A percentile compares a stretch with the other conserved stretches of the same genome.
phyloP scores from a whole-genome alignment of 345 rosid genomes.

The Hibiscus trionum region DNA sequence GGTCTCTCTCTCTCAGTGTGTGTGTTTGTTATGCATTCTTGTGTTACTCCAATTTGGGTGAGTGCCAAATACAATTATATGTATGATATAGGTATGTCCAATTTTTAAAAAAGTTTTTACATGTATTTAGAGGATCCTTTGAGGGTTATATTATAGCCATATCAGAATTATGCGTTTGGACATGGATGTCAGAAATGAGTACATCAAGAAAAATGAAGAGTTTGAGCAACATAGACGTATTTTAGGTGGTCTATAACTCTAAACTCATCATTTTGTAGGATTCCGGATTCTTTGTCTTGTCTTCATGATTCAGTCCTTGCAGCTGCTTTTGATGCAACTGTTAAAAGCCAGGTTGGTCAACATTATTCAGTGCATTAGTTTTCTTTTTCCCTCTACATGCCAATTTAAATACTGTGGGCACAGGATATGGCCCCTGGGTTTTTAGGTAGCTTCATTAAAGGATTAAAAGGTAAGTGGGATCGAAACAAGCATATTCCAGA shows the following conservation, averaged over 20 bases:
- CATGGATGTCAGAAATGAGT: not conserved
- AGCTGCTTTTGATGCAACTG: slow-evolving; percentile 58
- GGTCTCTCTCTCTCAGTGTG: slow-evolving; percentile 29
- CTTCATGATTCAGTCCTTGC: slow-evolving; percentile 73
- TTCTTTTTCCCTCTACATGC: slow-evolving; percentile 9
- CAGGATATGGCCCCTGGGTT: slow-evolving; percentile 49
- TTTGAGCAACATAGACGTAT: not conserved
- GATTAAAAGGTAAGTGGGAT: slow-evolving; percentile 41
- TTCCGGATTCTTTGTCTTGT: slow-evolving; percentile 63
- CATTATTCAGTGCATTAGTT: slow-evolving; percentile 4
- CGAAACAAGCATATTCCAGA: slow-evolving; percentile 30
- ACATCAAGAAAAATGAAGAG: not conserved
- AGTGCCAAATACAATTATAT: not conserved
- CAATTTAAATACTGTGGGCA: slow-evolving; percentile 15
- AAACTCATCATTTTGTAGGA: slow-evolving; percentile 38
- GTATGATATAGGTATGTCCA: not conserved
- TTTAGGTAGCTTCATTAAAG: slow-evolving; percentile 49
- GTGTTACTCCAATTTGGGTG: not conserved
- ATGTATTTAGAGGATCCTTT: not conserved
- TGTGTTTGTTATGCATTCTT: not conserved
- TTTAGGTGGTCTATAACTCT: too few species aligned
- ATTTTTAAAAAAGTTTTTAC: not conserved
- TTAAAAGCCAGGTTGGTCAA: slow-evolving; percentile 37
- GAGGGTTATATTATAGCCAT: not conserved
- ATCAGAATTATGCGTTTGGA: not conserved